Base-by-base conservation (phyloP, 768 basidiomycete species). In the Amanita fuliginea region DNA sequence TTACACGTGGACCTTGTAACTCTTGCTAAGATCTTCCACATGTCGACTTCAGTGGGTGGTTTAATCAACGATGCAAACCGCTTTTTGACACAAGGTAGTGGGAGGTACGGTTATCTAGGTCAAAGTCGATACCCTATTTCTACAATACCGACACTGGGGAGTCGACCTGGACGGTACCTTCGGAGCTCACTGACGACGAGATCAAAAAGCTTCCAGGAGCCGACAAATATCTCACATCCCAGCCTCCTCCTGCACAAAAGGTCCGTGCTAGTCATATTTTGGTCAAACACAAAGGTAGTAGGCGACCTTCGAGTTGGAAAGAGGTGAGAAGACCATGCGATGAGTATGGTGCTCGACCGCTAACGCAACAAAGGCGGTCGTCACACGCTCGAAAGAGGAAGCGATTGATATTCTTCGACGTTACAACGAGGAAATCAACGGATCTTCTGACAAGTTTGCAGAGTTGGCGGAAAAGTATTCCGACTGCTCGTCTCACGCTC, bases 241-340 rank as follows among this genome's bases (percentile, higher is more conserved):
- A 10, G n/a, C 32, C 32, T 10, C 2, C 19, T 32, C 3, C 8
- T 62, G 60, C 24, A 59, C 70, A 14, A 16, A 74, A 86, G 65
- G 89, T 96, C 34, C 79, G 91, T 44, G 95, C 93, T n/a, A 92
- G 90, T 60, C 96, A 99, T 70, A 71, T 99, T 53, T 68, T 99
- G 51, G 83, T 97, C 54, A 99, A 99, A 69, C 94, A 97, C 67
- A 72, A 69, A 44, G 84, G 74, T 4, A 89, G 87, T 62, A 69
- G 87, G 52, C 73, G 86, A 22, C 81, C 87, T 30, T 77, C 84
- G 36, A 89, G 86, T 62, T 88, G 87, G 86, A 86, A 86, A 64
- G 84, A 87, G 72, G 87, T 83, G 57, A 49, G 78, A 41, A 16
- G 16, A 16, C n/a, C n/a, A 4, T 22, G 18, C 11, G 26, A 30